These are phyloP conservation scores for Echinochloa phyllopogon DNA, from an alignment of 176 grass and related monocot species.

Conservation along the genomic window DNA sequence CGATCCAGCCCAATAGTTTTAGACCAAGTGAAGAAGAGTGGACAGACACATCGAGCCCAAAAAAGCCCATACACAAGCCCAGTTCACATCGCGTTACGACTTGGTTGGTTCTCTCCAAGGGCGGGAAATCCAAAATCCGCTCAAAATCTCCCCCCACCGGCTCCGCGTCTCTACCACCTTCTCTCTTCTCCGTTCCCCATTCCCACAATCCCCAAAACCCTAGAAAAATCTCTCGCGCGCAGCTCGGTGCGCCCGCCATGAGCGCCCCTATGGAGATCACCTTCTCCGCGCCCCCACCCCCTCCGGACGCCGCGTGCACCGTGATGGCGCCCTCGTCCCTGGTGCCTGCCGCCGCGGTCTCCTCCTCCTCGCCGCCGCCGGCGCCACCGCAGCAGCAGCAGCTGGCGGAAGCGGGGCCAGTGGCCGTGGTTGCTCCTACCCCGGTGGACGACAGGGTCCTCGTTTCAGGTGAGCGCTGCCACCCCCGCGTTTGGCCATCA, in stretches of 20 bases:
- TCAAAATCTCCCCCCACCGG: neutral
- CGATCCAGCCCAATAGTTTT: neutral
- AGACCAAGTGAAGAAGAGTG: neutral
- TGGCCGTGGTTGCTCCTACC: conserved; percentile 13
- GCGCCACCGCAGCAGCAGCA: conserved; percentile 36
- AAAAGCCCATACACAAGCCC: neutral
- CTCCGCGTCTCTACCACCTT: neutral
- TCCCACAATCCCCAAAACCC: conserved; percentile 32
- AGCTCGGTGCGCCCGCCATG: conserved; percentile 48
- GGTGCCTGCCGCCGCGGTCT: conserved; percentile 21
- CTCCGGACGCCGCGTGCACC: neutral
- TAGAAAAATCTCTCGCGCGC: conserved; percentile 26
- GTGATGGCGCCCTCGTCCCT: neutral
- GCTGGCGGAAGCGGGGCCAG: neutral
- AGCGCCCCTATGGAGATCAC: conserved; percentile 87
- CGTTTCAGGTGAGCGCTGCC: conserved; percentile 63
- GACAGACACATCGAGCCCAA: neutral
- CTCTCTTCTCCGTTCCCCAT: neutral
- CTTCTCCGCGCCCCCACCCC: conserved; percentile 18
- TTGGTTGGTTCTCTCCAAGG: neutral
- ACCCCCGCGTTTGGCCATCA: neutral
- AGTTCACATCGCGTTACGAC: neutral
- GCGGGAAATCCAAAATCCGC: conserved; percentile 49
- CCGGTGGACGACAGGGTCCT: conserved; percentile 70
- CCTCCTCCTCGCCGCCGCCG: conserved; percentile 46